Base-by-base conservation (phyloP, 2,329 filamentous ascomycete genomes). In the Ramichloridium luteum region DNA sequence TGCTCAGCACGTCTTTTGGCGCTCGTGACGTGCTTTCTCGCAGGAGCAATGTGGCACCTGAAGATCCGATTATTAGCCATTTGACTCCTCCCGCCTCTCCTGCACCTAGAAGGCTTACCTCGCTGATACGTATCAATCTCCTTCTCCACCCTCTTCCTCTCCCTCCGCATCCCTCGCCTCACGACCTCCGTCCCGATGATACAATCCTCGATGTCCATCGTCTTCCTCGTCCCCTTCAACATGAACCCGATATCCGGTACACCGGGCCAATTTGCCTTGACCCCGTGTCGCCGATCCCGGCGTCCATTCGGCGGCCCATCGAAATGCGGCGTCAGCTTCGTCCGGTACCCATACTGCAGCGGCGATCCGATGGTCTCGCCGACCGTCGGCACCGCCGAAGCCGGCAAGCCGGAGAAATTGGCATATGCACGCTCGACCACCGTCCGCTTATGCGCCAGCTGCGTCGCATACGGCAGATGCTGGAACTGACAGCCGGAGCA, bases 401-500 rank as follows among this genome's bases (percentile, higher is more conserved):
- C 59, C 4, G 88, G 81, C 4, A 77, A 73, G 42, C 20, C 20
- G 8, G n/a, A 23, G 20, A n/a, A n/a, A 23, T 93, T 88, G 39
- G 66, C 69, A 62, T 81, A 98, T 5, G 90, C 90, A 53, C 90
- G 92, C 50, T 93, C 82, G 27, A 98, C 77, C 38, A 96, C 80
- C 37, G 71, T 69, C 53, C 72, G 76, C 65, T 98, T 98, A 58
- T 88, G 78, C 27, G 65, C 67, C 16, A 98, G 72, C 56, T 98
- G 90, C 47, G 85, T 80, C 16, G 70, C 60, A 56, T 96, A 96
- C 33, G 83, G 74, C 41, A 98, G 72, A 83, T 96, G 94, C 62
- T 98, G 90, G 57, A 96, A 86, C 59, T 98, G 90, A 54, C 90
- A 98, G 17, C 90, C 90, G 6, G 80, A 82, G 58, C 90, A 98